Evolutionary conservation across 116 monocot species (phyloP).

Genomic region (Thalassia testudinum): DNA sequence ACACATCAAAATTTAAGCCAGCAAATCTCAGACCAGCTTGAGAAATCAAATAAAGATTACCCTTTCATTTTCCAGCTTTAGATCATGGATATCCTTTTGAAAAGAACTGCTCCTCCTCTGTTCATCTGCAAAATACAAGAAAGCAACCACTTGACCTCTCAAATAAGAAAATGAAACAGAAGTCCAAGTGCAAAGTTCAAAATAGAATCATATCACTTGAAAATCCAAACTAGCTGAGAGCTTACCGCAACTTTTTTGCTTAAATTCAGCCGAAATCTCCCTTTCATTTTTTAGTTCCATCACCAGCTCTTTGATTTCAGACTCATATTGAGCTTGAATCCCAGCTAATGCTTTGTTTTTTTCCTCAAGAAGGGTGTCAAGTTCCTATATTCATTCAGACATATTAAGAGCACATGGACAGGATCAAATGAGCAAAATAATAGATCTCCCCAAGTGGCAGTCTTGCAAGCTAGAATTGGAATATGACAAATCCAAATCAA

Average conservation of each 20-base stretch:
- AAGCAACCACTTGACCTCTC: too few species aligned
- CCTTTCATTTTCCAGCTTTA: conserved; percentile 59
- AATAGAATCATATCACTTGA: too few species aligned
- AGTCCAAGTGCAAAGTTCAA: too few species aligned
- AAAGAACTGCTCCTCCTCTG: conserved; percentile 36
- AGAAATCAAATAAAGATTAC: conserved; percentile 18
- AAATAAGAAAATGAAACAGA: too few species aligned
- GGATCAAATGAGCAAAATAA: too few species aligned
- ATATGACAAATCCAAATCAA: too few species aligned
- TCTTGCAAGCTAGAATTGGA: too few species aligned
- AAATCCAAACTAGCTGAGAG: background rate
- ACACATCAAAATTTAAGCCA: too few species aligned
- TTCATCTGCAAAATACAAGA: conserved; percentile 38
- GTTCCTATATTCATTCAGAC: conserved; percentile 23
- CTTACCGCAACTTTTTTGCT: conserved; percentile 50
- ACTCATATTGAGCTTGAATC: conserved; percentile 28
- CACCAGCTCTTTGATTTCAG: conserved; percentile 51
- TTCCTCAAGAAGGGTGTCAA: conserved; percentile 28
- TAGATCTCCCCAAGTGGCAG: too few species aligned
- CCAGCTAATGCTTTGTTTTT: conserved; percentile 20
- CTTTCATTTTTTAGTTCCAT: conserved; percentile 42
- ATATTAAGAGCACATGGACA: too few species aligned
- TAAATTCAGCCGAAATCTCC: conserved; percentile 26
- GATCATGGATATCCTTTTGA: conserved; percentile 35
- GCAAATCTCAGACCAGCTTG: too few species aligned